Conservation (phyloP, 176 grass and related monocot genomes). For the Elaeis guineensis region DNA sequence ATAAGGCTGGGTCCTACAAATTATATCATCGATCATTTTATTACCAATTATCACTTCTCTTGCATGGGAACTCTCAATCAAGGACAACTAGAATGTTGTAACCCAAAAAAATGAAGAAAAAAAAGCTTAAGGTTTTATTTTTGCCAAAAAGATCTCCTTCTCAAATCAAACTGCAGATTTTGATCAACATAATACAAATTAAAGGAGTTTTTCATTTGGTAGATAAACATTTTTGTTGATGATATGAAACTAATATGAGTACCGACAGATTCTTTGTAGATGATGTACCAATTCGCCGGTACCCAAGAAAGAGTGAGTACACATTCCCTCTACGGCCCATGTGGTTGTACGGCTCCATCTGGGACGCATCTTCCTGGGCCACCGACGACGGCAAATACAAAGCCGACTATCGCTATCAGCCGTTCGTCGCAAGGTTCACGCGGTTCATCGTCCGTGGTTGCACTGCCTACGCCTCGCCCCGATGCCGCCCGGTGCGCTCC, state of each 20-base stretch:
- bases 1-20: too few species aligned
- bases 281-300: constrained; percentile 8
- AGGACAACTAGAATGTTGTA: too few species aligned
- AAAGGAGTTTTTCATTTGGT: not conserved
- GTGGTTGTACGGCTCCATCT: constrained; percentile 17
- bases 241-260: too few species aligned
- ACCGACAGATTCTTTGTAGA: constrained; percentile 1
- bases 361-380: constrained; percentile 14
- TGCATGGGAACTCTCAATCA: too few species aligned
- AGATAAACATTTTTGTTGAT: not conserved
- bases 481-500: constrained; percentile 3
- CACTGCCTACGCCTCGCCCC: not conserved
- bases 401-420: constrained; percentile 17
- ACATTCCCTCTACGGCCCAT: constrained; percentile 2
- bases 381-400: constrained; percentile 15
- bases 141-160: too few species aligned
- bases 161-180: too few species aligned
- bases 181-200: not conserved
- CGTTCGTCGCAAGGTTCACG: constrained; percentile 7
- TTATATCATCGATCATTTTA: too few species aligned
- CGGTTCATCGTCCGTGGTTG: constrained; percentile 3
- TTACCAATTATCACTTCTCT: too few species aligned
- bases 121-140: too few species aligned
- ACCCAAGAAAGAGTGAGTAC: not conserved
- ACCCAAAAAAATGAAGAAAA: too few species aligned